A percentile compares a stretch with the other conserved stretches of the same genome.
Conservation (phyloP, 371 early-diverging fungal genomes). For the Saksenaea vasiformis region DNA sequence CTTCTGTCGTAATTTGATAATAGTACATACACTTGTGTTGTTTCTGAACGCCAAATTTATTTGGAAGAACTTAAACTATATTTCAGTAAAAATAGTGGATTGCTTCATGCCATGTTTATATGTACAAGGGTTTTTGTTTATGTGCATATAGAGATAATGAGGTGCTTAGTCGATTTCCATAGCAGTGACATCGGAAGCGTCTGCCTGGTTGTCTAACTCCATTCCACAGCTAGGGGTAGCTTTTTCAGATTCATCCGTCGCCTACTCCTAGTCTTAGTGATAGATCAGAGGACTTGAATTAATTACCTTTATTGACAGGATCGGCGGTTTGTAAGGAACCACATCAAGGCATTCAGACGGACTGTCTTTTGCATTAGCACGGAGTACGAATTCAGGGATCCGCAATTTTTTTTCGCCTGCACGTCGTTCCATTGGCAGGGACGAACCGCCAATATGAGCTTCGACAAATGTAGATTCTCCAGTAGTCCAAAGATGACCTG, state of each 20-base stretch:
- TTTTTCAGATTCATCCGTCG: not conserved
- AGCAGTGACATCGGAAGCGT: not conserved
- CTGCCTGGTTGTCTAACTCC: not conserved
- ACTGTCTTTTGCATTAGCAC: not conserved
- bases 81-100: too few relatives aligned
- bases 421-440: slow-evolving; percentile 33
- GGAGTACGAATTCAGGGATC: slow-evolving; percentile 40
- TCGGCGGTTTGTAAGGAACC: not conserved
- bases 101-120: too few relatives aligned
- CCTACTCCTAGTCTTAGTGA: not conserved
- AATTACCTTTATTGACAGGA: not conserved
- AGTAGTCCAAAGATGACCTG: not conserved
- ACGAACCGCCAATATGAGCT: slow-evolving; percentile 23
- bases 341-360: not conserved
- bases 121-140: not conserved
- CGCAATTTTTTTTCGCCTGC: slow-evolving; percentile 28
- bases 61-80: too few relatives aligned
- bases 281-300: not conserved
- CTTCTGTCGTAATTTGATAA: too few relatives aligned
- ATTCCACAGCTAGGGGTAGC: not conserved
- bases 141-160: not conserved
- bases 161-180: not conserved
- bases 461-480: not conserved
- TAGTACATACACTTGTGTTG: too few relatives aligned
- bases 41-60: too few relatives aligned